phyloP scores from a whole-genome alignment of 2,329 filamentous ascomycete genomes.

The Epichloe aotearoae region DNA sequence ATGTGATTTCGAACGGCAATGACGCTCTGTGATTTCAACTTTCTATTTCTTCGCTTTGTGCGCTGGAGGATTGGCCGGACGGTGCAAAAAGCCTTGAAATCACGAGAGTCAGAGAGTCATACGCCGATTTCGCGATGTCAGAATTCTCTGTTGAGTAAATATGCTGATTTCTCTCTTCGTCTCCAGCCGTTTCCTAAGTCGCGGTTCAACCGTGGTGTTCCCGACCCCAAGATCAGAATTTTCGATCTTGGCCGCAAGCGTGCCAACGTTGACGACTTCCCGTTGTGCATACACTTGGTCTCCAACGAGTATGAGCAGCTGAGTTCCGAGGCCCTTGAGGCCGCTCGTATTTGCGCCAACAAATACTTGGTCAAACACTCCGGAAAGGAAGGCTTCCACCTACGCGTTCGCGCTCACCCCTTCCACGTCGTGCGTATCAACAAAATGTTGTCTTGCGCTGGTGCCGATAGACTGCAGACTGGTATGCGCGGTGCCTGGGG shows the following conservation, averaged over 20 bases:
- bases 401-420: conserved; percentile 80
- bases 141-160: background rate
- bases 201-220: conserved; percentile 99
- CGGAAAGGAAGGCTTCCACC: conserved; percentile 63
- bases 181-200: conserved; percentile 92
- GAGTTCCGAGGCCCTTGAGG: conserved; percentile 98
- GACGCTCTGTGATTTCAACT: background rate
- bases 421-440: conserved; percentile 99
- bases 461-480: conserved; percentile 99
- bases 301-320: conserved; percentile 99
- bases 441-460: conserved; percentile 99
- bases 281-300: conserved; percentile 95
- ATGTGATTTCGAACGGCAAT: background rate
- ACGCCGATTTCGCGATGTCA: background rate
- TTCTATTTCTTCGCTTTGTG: background rate
- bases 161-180: conserved; percentile 1
- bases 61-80: background rate
- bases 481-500: conserved; percentile 99
- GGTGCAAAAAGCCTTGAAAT: background rate
- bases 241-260: conserved; percentile 99
- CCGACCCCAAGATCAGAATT: conserved; percentile 78
- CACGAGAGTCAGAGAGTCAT: background rate
- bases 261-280: conserved; percentile 98
- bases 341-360: conserved; percentile 99
- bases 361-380: conserved; percentile 72